Evolutionary conservation across 164 flowering plant species (phyloP).

Genomic region (Macadamia tetraphylla): DNA sequence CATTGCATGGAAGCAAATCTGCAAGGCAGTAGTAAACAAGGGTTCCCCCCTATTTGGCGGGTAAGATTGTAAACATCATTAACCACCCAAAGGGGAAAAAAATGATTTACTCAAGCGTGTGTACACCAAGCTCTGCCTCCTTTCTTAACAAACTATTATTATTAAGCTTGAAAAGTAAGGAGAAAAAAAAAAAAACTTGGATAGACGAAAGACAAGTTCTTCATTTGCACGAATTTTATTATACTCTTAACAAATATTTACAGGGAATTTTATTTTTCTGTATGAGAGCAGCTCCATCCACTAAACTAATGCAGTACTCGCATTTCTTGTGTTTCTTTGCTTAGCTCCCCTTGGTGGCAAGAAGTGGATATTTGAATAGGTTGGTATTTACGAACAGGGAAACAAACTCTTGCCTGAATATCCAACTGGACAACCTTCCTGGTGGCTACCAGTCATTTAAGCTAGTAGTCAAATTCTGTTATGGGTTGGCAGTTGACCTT

Average conservation of each 20-base stretch:
- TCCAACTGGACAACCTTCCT: conserved; percentile 32
- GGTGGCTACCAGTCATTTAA: conserved; percentile 34
- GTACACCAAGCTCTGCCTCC: too few species aligned
- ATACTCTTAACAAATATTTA: too few species aligned
- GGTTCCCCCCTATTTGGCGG: too few species aligned
- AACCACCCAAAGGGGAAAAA: too few species aligned
- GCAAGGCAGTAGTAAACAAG: too few species aligned
- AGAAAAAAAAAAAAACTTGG: too few species aligned
- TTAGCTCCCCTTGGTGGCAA: conserved; percentile 42
- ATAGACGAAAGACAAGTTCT: too few species aligned
- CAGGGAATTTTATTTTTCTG: not conserved
- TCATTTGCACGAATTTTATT: not conserved
- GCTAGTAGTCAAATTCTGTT: conserved; percentile 37
- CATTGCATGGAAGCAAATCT: too few species aligned
- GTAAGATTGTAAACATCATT: too few species aligned
- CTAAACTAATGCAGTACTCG: not conserved
- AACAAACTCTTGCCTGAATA: conserved; percentile 2
- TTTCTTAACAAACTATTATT: too few species aligned
- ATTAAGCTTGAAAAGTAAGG: too few species aligned
- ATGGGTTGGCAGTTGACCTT: conserved; percentile 31
- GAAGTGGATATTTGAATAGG: conserved; percentile 37
- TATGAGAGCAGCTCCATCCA: not conserved
- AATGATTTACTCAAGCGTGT: too few species aligned
- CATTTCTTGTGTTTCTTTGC: not conserved
- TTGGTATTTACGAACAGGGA: conserved; percentile 26